These are phyloP conservation scores for Stagonosporopsis cucurbitacearum DNA, from an alignment of 2,329 filamentous ascomycete genomes.

Conservation along the genomic window DNA sequence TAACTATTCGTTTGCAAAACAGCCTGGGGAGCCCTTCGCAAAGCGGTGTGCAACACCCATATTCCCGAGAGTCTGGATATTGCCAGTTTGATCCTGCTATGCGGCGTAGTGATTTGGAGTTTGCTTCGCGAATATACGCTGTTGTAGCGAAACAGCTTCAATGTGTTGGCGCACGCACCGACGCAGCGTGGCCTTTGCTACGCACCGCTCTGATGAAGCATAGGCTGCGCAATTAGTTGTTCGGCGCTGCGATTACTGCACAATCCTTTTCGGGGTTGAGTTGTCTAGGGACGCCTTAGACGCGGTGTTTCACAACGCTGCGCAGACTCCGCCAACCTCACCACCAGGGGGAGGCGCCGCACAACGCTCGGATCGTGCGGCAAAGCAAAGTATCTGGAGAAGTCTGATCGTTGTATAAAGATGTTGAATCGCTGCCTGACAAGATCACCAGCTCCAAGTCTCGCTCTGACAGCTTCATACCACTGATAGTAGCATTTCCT, in stretches of 20 bases:
- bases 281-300: slow-evolving; percentile 6
- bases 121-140: neutral
- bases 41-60: neutral
- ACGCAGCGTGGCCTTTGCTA: neutral
- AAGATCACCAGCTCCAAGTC: neutral
- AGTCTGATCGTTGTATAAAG: slow-evolving; percentile 8
- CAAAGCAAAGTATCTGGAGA: neutral
- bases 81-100: slow-evolving; percentile 11
- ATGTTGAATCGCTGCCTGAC: neutral
- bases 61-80: slow-evolving; percentile 4
- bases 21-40: slow-evolving; percentile 1
- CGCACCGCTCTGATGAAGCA: neutral
- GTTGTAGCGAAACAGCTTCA: slow-evolving; percentile 1
- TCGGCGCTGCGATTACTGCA: neutral
- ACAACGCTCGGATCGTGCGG: slow-evolving; percentile 5
- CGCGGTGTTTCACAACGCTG: slow-evolving; percentile 13
- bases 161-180: neutral
- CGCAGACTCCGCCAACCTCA: slow-evolving; percentile 3
- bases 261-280: slow-evolving; percentile 8
- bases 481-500: neutral
- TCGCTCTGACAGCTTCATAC: neutral
- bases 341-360: slow-evolving; percentile 12
- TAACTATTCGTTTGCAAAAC: slow-evolving; percentile 3
- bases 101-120: neutral
- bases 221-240: neutral